These are phyloP conservation scores for Lasiodiplodia sp. DNA, from an alignment of 2,329 filamentous ascomycete species.

Conservation along the genomic window DNA sequence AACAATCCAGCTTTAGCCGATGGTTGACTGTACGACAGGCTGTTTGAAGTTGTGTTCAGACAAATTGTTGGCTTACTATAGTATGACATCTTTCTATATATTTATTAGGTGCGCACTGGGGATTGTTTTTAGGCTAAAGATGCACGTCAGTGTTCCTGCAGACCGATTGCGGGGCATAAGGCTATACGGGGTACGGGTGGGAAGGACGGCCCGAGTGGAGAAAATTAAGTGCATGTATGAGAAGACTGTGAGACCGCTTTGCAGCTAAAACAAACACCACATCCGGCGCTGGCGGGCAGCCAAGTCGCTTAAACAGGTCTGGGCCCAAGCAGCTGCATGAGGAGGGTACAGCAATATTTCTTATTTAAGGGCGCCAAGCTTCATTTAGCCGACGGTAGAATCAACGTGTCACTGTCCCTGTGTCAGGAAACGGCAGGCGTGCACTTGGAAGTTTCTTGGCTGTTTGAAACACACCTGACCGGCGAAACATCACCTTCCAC, in stretches of 20 bases:
- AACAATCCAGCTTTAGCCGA: neutral
- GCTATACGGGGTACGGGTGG: neutral
- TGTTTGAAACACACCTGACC: slow-evolving; percentile 2
- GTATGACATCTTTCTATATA: neutral
- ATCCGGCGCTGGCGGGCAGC: neutral
- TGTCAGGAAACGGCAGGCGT: neutral
- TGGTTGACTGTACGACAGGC: neutral
- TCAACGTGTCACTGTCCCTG: neutral
- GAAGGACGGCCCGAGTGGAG: neutral
- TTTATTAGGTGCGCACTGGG: neutral
- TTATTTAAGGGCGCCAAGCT: slow-evolving; percentile 11
- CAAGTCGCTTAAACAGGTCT: neutral
- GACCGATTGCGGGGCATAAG: neutral
- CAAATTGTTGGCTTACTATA: neutral
- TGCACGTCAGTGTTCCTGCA: neutral
- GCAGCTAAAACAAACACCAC: neutral
- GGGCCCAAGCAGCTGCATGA: neutral
- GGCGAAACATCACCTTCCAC: neutral
- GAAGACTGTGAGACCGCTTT: neutral
- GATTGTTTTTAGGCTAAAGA: neutral
- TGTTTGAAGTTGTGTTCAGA: neutral
- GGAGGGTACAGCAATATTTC: neutral
- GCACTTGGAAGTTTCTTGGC: slow-evolving; percentile 10
- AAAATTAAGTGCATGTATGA: neutral
- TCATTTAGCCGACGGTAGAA: slow-evolving; percentile 19